Conservation (phyloP, 495 filamentous ascomycete species). For the Penicillium crystallinum region DNA sequence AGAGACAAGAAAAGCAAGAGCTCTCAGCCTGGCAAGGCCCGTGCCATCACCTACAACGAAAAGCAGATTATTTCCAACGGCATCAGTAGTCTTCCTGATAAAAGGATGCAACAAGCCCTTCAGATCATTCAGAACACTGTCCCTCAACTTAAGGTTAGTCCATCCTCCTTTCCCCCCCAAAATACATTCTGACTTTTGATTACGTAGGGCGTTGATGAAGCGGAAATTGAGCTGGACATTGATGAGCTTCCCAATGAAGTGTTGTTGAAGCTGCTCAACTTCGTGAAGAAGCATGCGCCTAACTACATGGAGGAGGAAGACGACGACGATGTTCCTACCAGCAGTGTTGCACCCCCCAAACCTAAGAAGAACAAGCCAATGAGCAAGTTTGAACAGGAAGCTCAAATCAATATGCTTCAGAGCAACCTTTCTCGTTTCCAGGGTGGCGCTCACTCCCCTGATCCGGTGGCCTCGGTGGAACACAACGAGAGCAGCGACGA, state of each 20-base stretch:
- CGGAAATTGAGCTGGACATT: conserved; percentile 88
- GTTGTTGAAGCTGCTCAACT: conserved; percentile 67
- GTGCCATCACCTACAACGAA: conserved; percentile 63
- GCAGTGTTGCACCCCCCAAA: conserved; percentile 52
- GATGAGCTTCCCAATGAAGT: conserved; percentile 73
- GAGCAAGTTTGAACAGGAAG: conserved; percentile 90
- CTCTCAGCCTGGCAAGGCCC: conserved; percentile 45
- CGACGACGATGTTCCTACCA: conserved; percentile 39
- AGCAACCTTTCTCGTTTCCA: conserved; percentile 49
- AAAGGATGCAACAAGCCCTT: conserved; percentile 72
- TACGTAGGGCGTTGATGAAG: conserved; percentile 61
- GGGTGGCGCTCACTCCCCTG: conserved; percentile 37
- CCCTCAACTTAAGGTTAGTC: conserved; percentile 61
- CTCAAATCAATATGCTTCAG: conserved; percentile 74
- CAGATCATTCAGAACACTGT: conserved; percentile 86
- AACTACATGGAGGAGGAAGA: conserved; percentile 46
- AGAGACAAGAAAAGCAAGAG: conserved; percentile 51
- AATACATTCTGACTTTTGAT: conserved; percentile 12
- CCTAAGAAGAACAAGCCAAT: conserved; percentile 99
- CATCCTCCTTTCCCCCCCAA: neutral
- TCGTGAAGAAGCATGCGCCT: conserved; percentile 65
- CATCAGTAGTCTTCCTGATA: conserved; percentile 67
- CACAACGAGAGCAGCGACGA: conserved; percentile 47
- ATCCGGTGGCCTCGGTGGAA: conserved; percentile 42
- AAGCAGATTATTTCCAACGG: conserved; percentile 82